Evolutionary conservation across 345 rosid genomes (phyloP).

Genomic region (Garcia nutans): DNA sequence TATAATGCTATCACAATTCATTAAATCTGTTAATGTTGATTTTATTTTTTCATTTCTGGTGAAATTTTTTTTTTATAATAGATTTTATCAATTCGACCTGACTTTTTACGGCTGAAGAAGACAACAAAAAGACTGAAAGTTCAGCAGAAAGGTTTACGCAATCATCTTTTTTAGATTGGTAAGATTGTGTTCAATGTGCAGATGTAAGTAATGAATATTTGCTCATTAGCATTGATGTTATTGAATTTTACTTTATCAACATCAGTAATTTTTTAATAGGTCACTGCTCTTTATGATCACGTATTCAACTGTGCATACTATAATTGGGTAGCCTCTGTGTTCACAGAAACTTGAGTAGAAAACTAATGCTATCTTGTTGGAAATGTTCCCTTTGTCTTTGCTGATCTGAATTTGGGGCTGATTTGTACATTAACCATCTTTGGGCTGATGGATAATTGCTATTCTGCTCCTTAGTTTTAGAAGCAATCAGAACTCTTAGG

Average conservation of each 20-base stretch:
- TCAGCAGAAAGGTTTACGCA: slow-evolving; percentile 52
- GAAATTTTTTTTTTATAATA: slow-evolving; percentile 35
- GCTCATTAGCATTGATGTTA: slow-evolving; percentile 5
- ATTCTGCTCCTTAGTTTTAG: neutral
- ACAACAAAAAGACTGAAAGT: slow-evolving; percentile 54
- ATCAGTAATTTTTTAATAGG: neutral
- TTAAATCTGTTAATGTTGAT: slow-evolving; percentile 20
- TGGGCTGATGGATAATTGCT: neutral
- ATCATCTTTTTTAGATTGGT: slow-evolving; percentile 53
- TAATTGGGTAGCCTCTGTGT: neutral
- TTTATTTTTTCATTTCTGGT: slow-evolving; percentile 20
- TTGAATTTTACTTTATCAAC: neutral
- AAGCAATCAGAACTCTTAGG: neutral
- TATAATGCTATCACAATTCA: slow-evolving; percentile 12
- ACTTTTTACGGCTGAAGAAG: slow-evolving; percentile 59
- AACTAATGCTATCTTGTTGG: neutral
- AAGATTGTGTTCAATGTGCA: slow-evolving; percentile 32
- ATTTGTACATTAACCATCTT: neutral
- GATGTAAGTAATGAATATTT: slow-evolving; percentile 20
- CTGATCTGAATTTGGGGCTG: neutral
- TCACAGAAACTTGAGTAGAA: slow-evolving; percentile 3
- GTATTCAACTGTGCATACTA: neutral
- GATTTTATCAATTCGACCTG: slow-evolving; percentile 58
- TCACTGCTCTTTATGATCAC: neutral
- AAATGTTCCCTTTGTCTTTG: neutral